Base-by-base conservation (phyloP, 768 basidiomycete genomes). In the Phanerochaete carnosa region DNA sequence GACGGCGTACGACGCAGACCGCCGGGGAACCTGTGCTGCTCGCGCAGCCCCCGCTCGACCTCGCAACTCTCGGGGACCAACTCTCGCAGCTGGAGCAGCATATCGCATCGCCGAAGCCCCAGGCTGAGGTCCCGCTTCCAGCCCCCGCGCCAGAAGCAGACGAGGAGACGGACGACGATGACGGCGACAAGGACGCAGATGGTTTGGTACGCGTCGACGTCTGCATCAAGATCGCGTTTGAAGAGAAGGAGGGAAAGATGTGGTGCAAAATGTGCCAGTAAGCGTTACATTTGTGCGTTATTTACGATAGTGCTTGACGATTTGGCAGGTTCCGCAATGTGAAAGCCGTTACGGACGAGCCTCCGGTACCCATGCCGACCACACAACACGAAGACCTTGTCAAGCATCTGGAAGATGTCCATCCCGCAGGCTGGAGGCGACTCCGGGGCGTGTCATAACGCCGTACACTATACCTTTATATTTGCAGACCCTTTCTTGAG, bases 201-300 rank as follows among this genome's bases (percentile, higher is more conserved):
- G 52, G 59, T 12, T 52, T 51, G 29, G 22, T 51, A 15, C 50
- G 50, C 23, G 45, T 45, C 29, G 29, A 28, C 23, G 25, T 22
- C 12, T 60, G 59, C 29, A 19, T 62, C 26, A 32, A 55, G 29
- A 45, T 50, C n/a, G 60, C 60, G 26, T 62, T 37, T 35, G 47
- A 57, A n/a, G 16, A 29, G 22, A 43, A 57, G 15, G 60, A 55
- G 23, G 55, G 55, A 3, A 43, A 29, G 32, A 37, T 52, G 55
- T 57, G 54, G 56, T 62, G 60, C 50, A 50, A n/a, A 35, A 62
- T 62, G 61, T 62, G 61, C 61, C 32, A 47, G 61, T 62, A 35
- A 15, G 60, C 57, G 12, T 43, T 16, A 29, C 29, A 26, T 22
- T 55, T 8, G 54, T 11, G 3, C 23, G 30, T 35, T 13, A 13